Conservation (phyloP, 2,329 filamentous ascomycete genomes). For the Clarireedia homoeocarpa region DNA sequence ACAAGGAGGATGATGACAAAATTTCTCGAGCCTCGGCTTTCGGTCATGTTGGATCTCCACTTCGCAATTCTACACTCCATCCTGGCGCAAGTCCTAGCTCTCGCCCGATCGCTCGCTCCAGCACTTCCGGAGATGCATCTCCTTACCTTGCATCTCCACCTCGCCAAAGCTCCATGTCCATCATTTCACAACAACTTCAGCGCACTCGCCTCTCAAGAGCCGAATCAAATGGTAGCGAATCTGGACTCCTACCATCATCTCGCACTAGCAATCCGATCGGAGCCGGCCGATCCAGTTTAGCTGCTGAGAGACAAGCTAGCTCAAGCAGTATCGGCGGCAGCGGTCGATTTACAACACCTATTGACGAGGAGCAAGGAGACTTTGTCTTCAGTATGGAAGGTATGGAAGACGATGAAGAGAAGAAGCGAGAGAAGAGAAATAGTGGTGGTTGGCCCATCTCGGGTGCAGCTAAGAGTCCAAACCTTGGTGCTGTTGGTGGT, state of each 20-base stretch:
- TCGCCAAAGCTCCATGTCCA: slow-evolving; percentile 42
- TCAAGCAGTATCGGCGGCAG: slow-evolving; percentile 43
- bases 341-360: slow-evolving; percentile 54
- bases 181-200: slow-evolving; percentile 54
- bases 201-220: slow-evolving; percentile 42
- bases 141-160: slow-evolving; percentile 28
- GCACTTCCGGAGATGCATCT: slow-evolving; percentile 25
- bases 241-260: slow-evolving; percentile 41
- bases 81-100: slow-evolving; percentile 39
- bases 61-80: slow-evolving; percentile 55
- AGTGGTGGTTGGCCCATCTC: slow-evolving; percentile 27
- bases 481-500: slow-evolving; percentile 17
- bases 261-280: slow-evolving; percentile 34
- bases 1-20: slow-evolving; percentile 45
- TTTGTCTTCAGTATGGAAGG: slow-evolving; percentile 61
- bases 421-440: slow-evolving; percentile 34
- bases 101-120: slow-evolving; percentile 34
- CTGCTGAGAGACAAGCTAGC: slow-evolving; percentile 50
- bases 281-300: slow-evolving; percentile 33
- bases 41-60: slow-evolving; percentile 57
- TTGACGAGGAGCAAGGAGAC: slow-evolving; percentile 56
- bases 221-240: slow-evolving; percentile 37
- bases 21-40: slow-evolving; percentile 45
- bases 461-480: slow-evolving; percentile 18
- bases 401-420: slow-evolving; percentile 52